These are phyloP conservation scores for Axilococcus clingmanii DNA, from an alignment of 139 green algal species.

Conservation along the genomic window DNA sequence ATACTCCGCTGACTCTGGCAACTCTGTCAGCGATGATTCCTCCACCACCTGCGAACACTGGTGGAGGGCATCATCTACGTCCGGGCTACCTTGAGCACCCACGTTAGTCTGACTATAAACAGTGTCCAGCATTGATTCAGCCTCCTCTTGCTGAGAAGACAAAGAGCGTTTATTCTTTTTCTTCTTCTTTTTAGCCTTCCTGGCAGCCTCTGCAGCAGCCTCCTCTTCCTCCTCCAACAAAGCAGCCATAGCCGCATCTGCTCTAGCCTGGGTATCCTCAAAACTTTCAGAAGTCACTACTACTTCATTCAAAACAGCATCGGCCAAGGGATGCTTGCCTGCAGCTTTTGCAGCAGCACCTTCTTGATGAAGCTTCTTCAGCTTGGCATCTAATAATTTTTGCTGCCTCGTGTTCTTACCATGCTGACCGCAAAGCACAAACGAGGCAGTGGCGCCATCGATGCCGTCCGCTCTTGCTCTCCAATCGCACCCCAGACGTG, in stretches of 20 bases:
- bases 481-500: conserved; percentile 52
- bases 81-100: neutral
- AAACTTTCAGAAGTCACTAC: conserved; percentile 13
- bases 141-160: neutral
- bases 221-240: conserved; percentile 37
- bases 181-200: conserved; percentile 28
- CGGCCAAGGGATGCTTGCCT: conserved; percentile 20
- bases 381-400: conserved; percentile 50
- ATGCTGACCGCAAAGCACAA: conserved; percentile 53
- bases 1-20: neutral
- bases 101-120: neutral
- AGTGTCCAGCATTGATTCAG: neutral
- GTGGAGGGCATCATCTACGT: neutral
- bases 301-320: conserved; percentile 8
- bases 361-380: conserved; percentile 38
- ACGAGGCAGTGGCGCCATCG: conserved; percentile 46
- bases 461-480: conserved; percentile 45
- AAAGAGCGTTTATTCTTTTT: conserved; percentile 10
- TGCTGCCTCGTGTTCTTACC: conserved; percentile 46
- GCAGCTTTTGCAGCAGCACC: conserved; percentile 19
- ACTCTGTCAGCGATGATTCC: neutral
- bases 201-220: neutral
- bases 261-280: conserved; percentile 16
- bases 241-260: conserved; percentile 46
- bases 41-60: neutral